Percentiles rank a stretch among this genome's conserved stretches.
phyloP scores from a whole-genome alignment of 805 yeast species.

The Starmerella apicola region DNA sequence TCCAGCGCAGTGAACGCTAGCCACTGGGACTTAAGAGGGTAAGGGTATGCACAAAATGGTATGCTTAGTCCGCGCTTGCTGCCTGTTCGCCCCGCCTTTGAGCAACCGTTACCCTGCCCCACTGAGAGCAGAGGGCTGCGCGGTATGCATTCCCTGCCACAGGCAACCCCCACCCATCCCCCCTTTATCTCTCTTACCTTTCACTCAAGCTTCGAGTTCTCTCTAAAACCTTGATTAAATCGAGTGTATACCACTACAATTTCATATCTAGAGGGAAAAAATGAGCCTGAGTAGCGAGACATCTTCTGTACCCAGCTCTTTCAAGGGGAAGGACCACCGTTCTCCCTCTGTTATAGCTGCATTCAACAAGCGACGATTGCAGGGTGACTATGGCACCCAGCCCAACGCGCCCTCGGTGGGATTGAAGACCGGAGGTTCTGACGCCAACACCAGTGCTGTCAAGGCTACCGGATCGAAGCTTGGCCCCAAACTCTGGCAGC shows the following conservation, averaged over 20 bases:
- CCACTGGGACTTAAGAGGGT: too few relatives aligned
- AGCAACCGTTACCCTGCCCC: too few relatives aligned
- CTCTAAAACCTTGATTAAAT: too few relatives aligned
- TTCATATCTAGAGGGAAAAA: too few relatives aligned
- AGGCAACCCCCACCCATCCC: not conserved
- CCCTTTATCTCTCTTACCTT: not conserved
- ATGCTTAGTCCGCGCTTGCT: too few relatives aligned
- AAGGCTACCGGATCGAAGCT: constrained; percentile 26
- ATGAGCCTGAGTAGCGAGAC: constrained; percentile 14
- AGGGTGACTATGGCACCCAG: constrained; percentile 25
- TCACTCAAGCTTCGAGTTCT: too few relatives aligned
- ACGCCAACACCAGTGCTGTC: constrained; percentile 27
- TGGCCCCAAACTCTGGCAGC: constrained; percentile 28
- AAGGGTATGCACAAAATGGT: too few relatives aligned
- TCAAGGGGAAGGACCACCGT: constrained; percentile 8
- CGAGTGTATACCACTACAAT: too few relatives aligned
- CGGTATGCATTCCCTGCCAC: too few relatives aligned
- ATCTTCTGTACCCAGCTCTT: constrained; percentile 4
- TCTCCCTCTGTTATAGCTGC: constrained; percentile 25
- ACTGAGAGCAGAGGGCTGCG: too few relatives aligned
- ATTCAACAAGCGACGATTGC: constrained; percentile 26
- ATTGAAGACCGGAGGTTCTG: constrained; percentile 21
- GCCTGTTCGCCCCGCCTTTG: too few relatives aligned
- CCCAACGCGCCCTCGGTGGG: constrained; percentile 31
- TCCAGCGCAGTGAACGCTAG: too few relatives aligned